These are phyloP conservation scores for Hymenoscyphus linearis DNA, from an alignment of 2,329 filamentous ascomycete species.

Conservation along the genomic window DNA sequence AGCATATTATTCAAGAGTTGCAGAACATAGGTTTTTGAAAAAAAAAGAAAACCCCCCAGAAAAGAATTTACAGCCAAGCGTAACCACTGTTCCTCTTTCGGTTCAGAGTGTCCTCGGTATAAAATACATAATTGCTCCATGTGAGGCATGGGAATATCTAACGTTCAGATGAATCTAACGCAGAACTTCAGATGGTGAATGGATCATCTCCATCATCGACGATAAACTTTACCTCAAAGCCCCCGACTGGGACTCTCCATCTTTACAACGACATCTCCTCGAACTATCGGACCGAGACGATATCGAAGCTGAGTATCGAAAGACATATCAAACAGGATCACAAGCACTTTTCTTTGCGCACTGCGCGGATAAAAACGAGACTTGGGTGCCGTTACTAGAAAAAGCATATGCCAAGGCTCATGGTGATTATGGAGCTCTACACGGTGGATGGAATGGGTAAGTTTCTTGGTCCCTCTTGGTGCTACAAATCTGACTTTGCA, in stretches of 20 bases:
- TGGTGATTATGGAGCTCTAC: slow-evolving; percentile 70
- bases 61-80: no score
- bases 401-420: slow-evolving; percentile 84
- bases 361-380: slow-evolving; percentile 71
- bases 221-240: slow-evolving; percentile 84
- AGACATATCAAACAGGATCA: slow-evolving; percentile 49
- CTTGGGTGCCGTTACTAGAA: slow-evolving; percentile 74
- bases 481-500: slow-evolving; percentile 1
- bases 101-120: no score
- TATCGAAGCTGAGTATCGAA: slow-evolving; percentile 64
- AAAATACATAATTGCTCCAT: no score
- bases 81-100: no score
- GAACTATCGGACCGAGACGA: slow-evolving; percentile 71
- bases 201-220: slow-evolving; percentile 87
- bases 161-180: neutral
- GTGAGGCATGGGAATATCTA: no score
- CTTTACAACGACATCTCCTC: slow-evolving; percentile 67
- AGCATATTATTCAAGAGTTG: neutral
- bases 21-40: no score
- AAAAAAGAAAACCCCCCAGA: no score
- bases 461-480: neutral
- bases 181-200: slow-evolving; percentile 62
- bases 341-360: slow-evolving; percentile 74
- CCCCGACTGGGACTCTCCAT: slow-evolving; percentile 74
- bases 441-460: slow-evolving; percentile 57